These are phyloP conservation scores for Leccinum olivaceoglutinosum DNA, from an alignment of 1,284 basidiomycete species.

Conservation along the genomic window DNA sequence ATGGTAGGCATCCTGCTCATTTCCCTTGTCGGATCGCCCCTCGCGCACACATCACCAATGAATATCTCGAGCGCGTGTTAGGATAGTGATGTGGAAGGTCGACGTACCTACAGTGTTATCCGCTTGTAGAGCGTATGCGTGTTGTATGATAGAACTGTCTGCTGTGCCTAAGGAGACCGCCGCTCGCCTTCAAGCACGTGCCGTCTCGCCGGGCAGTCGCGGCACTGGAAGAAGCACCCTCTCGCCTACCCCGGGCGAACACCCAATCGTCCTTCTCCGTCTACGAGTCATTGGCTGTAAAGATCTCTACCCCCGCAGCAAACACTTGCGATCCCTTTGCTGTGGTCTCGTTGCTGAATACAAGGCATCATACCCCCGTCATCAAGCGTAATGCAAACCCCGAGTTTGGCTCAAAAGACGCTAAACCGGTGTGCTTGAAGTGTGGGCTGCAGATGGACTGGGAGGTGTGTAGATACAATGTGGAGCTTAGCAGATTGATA, in stretches of 20 bases:
- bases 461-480: slow-evolving; percentile 18
- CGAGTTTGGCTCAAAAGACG: slow-evolving; percentile 60
- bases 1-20: slow-evolving; percentile 1
- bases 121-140: not conserved
- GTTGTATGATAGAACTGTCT: not conserved
- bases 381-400: slow-evolving; percentile 79
- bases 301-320: too few relatives aligned
- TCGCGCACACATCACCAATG: not conserved
- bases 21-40: not conserved
- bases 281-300: too few relatives aligned
- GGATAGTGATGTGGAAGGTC: not conserved
- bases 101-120: not conserved
- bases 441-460: slow-evolving; percentile 23
- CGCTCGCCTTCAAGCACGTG: too few relatives aligned
- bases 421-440: slow-evolving; percentile 34
- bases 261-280: too few relatives aligned
- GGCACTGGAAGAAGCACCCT: too few relatives aligned
- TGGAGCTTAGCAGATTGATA: slow-evolving; percentile 14
- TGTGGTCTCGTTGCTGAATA: slow-evolving; percentile 60
- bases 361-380: slow-evolving; percentile 75
- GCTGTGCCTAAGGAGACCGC: not conserved
- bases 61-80: not conserved
- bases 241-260: too few relatives aligned
- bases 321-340: too few relatives aligned
- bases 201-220: too few relatives aligned